phyloP scores from a whole-genome alignment of 2,329 filamentous ascomycete genomes.

The Fusarium anguioides region DNA sequence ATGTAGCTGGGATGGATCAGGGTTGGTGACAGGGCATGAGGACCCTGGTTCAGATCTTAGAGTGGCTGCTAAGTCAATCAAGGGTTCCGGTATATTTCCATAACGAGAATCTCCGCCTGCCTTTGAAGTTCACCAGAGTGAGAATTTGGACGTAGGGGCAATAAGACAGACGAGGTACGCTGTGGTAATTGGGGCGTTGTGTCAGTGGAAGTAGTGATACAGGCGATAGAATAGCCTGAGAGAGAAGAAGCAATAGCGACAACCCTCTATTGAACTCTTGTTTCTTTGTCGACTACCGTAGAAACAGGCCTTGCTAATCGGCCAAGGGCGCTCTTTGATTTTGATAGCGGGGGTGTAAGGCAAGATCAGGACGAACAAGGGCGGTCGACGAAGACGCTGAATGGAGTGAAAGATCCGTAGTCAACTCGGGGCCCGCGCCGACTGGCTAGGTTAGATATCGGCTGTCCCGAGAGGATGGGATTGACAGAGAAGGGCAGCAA shows the following conservation, averaged over 20 bases:
- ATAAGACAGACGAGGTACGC: slow-evolving; percentile 45
- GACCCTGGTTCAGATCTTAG: slow-evolving; percentile 52
- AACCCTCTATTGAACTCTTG: slow-evolving; percentile 31
- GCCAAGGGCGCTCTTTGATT: slow-evolving; percentile 11
- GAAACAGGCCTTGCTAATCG: slow-evolving; percentile 34
- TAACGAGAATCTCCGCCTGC: slow-evolving; percentile 53
- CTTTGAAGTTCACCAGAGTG: slow-evolving; percentile 42
- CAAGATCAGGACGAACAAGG: slow-evolving; percentile 35
- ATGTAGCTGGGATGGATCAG: slow-evolving; percentile 57
- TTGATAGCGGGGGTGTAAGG: slow-evolving; percentile 36
- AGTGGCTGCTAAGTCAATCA: slow-evolving; percentile 53
- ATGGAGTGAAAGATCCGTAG: slow-evolving; percentile 30
- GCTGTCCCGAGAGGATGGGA: slow-evolving; percentile 41
- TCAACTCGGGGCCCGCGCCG: slow-evolving; percentile 41
- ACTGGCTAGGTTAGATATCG: slow-evolving; percentile 40
- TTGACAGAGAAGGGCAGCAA: slow-evolving; percentile 40
- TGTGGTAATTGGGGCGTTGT: slow-evolving; percentile 35
- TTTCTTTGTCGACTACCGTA: slow-evolving; percentile 27
- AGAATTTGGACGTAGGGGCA: slow-evolving; percentile 38
- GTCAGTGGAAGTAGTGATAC: slow-evolving; percentile 30
- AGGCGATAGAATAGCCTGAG: slow-evolving; percentile 15
- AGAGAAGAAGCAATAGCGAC: slow-evolving; percentile 28
- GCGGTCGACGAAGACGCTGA: slow-evolving; percentile 31
- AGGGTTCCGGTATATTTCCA: slow-evolving; percentile 49
- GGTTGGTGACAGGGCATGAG: slow-evolving; percentile 53